Percentiles rank a stretch among this genome's conserved stretches.
These are phyloP conservation scores for Hericium coralloides DNA, from an alignment of 768 basidiomycete species.

Conservation along the genomic window DNA sequence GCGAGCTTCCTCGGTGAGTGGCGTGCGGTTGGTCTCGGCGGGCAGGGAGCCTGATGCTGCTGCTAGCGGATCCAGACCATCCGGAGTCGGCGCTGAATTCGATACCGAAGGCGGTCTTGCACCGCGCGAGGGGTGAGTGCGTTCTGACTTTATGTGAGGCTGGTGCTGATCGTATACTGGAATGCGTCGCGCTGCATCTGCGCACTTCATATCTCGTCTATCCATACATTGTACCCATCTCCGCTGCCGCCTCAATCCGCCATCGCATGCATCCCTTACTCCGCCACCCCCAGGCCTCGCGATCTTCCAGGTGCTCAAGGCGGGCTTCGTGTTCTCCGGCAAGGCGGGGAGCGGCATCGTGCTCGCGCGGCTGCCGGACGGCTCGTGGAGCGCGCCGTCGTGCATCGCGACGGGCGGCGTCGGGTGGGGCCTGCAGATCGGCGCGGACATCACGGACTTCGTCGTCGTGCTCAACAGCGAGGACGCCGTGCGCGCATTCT, in stretches of 20 bases:
- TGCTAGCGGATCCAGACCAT: constrained; percentile 71
- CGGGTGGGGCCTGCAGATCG: constrained; percentile 93
- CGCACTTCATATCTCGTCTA: background rate
- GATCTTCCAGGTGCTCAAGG: constrained; percentile 89
- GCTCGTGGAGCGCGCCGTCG: constrained; percentile 94
- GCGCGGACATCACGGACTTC: constrained; percentile 92
- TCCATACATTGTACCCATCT: background rate
- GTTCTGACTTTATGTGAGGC: too few species aligned
- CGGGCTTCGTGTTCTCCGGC: constrained; percentile 91
- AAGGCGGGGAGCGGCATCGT: constrained; percentile 92
- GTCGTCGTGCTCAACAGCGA: constrained; percentile 96
- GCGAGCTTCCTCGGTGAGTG: constrained; percentile 79
- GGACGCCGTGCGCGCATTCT: constrained; percentile 93
- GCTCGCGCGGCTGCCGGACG: constrained; percentile 86
- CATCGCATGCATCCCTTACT: background rate
- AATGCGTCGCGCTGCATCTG: too few species aligned
- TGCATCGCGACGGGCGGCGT: constrained; percentile 95
- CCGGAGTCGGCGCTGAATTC: constrained; percentile 90
- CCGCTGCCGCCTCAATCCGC: background rate
- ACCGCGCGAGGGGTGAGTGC: constrained; percentile 70
- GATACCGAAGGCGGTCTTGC: constrained; percentile 88
- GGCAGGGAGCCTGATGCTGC: background rate
- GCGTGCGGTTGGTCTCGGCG: background rate
- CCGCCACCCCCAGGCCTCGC: constrained; percentile 58
- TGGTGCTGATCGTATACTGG: too few species aligned